Percentiles rank a stretch among this genome's conserved stretches.
Evolutionary conservation across 75 land plant genomes (phyloP).

Genomic region (Isoetes taiwanensis): DNA sequence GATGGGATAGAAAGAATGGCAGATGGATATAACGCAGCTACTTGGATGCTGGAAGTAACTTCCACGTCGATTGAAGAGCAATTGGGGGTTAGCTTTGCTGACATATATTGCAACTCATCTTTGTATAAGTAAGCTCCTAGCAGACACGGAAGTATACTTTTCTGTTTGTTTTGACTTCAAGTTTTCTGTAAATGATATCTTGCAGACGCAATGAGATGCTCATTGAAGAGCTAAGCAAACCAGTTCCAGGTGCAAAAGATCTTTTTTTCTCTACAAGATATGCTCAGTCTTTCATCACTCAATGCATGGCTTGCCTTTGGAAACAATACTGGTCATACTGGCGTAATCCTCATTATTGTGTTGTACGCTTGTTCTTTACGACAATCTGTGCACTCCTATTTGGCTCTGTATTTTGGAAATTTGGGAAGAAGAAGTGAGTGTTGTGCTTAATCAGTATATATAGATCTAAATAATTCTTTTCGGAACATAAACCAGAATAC

Average conservation of each 20-base stretch:
- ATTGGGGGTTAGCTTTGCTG: slow-evolving; percentile 36
- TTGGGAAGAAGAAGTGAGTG: slow-evolving; percentile 16
- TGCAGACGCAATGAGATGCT: slow-evolving; percentile 9
- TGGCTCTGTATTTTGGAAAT: slow-evolving; percentile 26
- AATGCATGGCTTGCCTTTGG: slow-evolving; percentile 21
- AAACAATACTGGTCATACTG: slow-evolving; percentile 16
- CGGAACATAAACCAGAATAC: too few species aligned
- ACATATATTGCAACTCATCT: slow-evolving; percentile 13
- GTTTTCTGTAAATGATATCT: too few species aligned
- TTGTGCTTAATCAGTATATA: too few species aligned
- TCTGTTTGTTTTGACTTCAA: too few species aligned
- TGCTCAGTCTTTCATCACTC: slow-evolving; percentile 7
- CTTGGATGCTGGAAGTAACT: too few species aligned
- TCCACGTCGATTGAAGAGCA: slow-evolving; percentile 34
- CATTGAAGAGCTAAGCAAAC: slow-evolving; percentile 4
- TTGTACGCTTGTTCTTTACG: slow-evolving; percentile 27
- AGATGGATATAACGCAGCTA: too few species aligned
- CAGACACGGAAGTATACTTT: neutral
- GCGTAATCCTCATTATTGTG: slow-evolving; percentile 9
- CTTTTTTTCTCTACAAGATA: slow-evolving; percentile 9
- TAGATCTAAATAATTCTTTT: too few species aligned
- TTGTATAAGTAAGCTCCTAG: slow-evolving; percentile 16
- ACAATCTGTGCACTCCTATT: slow-evolving; percentile 21
- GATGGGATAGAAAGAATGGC: too few species aligned
- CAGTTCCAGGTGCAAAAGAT: slow-evolving; percentile 8